Conservation (phyloP, 225 moss, liverwort and hornwort species). For the Rhytidiadelphus loreus region DNA sequence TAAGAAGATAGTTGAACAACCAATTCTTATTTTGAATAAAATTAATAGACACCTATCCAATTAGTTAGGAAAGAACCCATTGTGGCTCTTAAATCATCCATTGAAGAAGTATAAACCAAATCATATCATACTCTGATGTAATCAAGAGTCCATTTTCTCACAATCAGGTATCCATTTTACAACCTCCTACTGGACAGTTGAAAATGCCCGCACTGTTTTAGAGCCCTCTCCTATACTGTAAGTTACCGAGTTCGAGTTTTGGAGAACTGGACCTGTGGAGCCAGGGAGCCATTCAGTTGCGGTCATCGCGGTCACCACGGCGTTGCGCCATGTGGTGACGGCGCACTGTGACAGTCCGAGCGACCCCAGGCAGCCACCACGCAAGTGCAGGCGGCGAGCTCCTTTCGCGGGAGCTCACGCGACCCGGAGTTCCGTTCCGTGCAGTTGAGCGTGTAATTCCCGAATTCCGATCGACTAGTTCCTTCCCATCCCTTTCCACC, state of each 20-base stretch:
- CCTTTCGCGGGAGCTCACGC: background rate
- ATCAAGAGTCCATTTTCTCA: too few species aligned
- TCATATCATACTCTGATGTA: too few species aligned
- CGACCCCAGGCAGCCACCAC: background rate
- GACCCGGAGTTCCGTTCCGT: background rate
- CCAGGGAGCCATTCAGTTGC: background rate
- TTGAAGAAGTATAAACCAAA: too few species aligned
- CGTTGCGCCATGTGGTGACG: background rate
- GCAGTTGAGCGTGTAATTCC: background rate
- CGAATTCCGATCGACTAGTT: background rate
- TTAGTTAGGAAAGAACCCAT: too few species aligned
- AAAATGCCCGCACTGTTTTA: too few species aligned
- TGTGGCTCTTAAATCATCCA: too few species aligned
- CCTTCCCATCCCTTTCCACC: background rate
- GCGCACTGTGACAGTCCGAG: background rate
- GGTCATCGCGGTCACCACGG: background rate
- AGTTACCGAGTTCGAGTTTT: background rate
- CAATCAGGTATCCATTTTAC: too few species aligned
- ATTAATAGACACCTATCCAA: too few species aligned
- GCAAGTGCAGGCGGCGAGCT: background rate
- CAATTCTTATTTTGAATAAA: too few species aligned
- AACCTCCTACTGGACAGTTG: too few species aligned
- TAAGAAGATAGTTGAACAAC: too few species aligned
- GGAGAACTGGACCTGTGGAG: background rate
- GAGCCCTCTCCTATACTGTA: too few species aligned